These are phyloP conservation scores for Cucurbita argyrosperma DNA, from an alignment of 306 rosid genomes.

Conservation along the genomic window DNA sequence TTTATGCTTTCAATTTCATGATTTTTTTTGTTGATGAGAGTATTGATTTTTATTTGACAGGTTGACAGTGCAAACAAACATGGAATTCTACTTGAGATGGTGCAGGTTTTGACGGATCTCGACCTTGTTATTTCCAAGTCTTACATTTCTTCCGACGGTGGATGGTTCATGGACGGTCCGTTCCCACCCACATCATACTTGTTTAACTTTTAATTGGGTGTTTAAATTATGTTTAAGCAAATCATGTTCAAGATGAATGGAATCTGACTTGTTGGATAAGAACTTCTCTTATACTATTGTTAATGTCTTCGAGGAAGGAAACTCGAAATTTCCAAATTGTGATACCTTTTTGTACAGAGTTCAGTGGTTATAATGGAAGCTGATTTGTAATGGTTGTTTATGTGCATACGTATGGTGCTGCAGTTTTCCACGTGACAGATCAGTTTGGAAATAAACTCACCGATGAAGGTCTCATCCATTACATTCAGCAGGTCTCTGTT, in stretches of 20 bases:
- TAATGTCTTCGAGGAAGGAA: neutral
- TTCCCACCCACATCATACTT: neutral
- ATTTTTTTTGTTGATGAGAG: no score
- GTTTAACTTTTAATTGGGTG: neutral
- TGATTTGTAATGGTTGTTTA: neutral
- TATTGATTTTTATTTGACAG: constrained; percentile 18
- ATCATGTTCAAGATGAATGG: neutral
- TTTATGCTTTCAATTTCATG: neutral
- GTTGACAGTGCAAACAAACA: constrained; percentile 93
- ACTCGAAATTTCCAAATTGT: neutral
- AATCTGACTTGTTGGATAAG: neutral
- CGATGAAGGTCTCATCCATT: constrained; percentile 49
- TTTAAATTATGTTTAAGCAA: neutral
- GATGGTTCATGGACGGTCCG: constrained; percentile 97
- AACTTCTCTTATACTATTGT: neutral
- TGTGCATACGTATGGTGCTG: constrained; percentile 9
- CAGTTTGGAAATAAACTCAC: constrained; percentile 66
- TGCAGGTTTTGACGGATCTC: constrained; percentile 86
- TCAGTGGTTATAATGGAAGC: neutral
- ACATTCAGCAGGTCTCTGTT: constrained; percentile 46
- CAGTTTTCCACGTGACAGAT: constrained; percentile 90
- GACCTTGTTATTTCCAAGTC: constrained; percentile 85
- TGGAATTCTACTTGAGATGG: constrained; percentile 91
- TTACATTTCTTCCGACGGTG: constrained; percentile 87
- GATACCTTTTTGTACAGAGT: no score